Evolutionary conservation across 371 early-diverging fungal genomes (phyloP), one percentile per base, ranked within the genome.

Genomic region (Mortierella sp.): DNA sequence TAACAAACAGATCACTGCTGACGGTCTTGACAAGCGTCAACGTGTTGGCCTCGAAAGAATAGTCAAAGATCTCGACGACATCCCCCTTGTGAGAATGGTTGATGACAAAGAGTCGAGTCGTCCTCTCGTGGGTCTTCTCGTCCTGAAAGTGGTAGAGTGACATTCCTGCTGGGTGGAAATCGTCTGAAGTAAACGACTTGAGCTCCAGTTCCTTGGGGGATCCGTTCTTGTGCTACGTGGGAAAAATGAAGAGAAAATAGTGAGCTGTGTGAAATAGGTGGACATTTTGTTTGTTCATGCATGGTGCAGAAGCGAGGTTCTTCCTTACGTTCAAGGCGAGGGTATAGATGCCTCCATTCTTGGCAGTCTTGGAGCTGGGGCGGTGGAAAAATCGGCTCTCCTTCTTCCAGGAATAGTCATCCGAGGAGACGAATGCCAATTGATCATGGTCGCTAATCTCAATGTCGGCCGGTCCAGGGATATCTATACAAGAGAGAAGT

Each of bases 161-260:
- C 81, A 85, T 85, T 16, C 85, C 85, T 14, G 81, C 79, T 4
- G 85, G 85, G 35, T 85, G 85, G 46, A 85, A 85, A 41, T 85
- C 85, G 14, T 85, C 85, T 0, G 70, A 63, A 1, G 70, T n/a
- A 35, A 60, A 79, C 3, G 46, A 71, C 6, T 70, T 51, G 32
- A 85, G 79, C 18, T 63, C 49, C 14, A 70, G 71, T 48, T 85
- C 81, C 46, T 71, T 85, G 43, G 75, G 79, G 4, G 78, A 35
- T 60, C 72, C 74, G 35, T 73, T 70, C 72, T 78, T 75, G 48
- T 78, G 70, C 80, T 79, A 71, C 38, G 24, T 29, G 44, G 27
- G 27, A 71, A 49, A 49, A 21, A 58, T n/a, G 58, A 29, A 4
- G 16, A 32, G 0, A 18, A 60, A 16, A 32, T 32, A 16, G 60